Conservation (phyloP, 495 filamentous ascomycete genomes). For the Viridothelium virens region DNA sequence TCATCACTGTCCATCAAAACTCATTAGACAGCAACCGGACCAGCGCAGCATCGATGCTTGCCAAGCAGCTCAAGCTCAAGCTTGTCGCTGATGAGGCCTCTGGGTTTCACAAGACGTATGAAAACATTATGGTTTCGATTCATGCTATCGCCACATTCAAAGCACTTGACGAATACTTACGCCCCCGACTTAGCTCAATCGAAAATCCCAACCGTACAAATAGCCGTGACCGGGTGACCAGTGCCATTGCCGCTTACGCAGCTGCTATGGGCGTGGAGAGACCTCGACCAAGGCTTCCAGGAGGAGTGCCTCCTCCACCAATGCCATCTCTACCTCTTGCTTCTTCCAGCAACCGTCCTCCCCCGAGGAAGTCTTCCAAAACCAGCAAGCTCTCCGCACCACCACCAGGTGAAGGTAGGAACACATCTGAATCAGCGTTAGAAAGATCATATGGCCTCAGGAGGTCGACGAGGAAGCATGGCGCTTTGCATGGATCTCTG, state of each 20-base stretch:
- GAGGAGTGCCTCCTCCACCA: slow-evolving; percentile 12
- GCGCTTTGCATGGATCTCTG: slow-evolving; percentile 37
- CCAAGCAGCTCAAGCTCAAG: slow-evolving; percentile 87
- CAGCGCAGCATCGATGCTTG: slow-evolving; percentile 90
- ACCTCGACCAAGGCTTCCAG: slow-evolving; percentile 18
- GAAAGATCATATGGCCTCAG: slow-evolving; percentile 18
- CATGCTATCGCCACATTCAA: slow-evolving; percentile 99
- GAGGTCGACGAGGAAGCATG: slow-evolving; percentile 39
- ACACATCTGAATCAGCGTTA: slow-evolving; percentile 12
- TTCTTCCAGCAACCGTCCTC: slow-evolving; percentile 18
- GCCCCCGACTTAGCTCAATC: slow-evolving; percentile 75
- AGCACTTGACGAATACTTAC: slow-evolving; percentile 89
- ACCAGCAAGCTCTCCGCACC: slow-evolving; percentile 21
- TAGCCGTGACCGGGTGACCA: slow-evolving; percentile 48
- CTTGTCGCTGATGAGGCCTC: slow-evolving; percentile 85
- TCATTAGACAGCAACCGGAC: slow-evolving; percentile 84
- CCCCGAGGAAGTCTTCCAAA: slow-evolving; percentile 30
- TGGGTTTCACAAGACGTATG: slow-evolving; percentile 74
- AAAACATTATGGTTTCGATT: slow-evolving; percentile 95
- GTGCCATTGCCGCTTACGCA: slow-evolving; percentile 69
- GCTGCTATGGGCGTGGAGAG: slow-evolving; percentile 49
- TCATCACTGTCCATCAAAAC: slow-evolving; percentile 89
- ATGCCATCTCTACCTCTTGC: slow-evolving; percentile 23
- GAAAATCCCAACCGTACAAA: slow-evolving; percentile 68
- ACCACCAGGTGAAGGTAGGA: neutral